phyloP scores from a whole-genome alignment of 2,329 filamentous ascomycete genomes.

The Beauveria scarabaeidicola region DNA sequence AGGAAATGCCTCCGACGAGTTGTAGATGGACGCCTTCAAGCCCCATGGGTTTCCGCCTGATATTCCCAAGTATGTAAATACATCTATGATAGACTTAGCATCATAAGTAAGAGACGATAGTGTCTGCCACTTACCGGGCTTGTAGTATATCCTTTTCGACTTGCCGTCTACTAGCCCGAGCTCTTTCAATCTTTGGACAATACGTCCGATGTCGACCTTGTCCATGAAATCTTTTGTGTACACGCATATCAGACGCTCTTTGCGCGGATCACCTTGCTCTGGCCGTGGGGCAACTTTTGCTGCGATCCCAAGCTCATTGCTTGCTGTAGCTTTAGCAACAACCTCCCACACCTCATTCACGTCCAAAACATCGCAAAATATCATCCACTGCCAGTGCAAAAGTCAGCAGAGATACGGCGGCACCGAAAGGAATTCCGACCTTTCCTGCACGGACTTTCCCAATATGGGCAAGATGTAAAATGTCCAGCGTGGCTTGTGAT shows the following conservation, averaged over 20 bases:
- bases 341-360: slow-evolving; percentile 57
- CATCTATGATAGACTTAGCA: slow-evolving; percentile 38
- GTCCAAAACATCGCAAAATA: slow-evolving; percentile 49
- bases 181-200: slow-evolving; percentile 53
- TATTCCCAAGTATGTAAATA: slow-evolving; percentile 59
- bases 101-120: not conserved
- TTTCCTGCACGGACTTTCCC: slow-evolving; percentile 58
- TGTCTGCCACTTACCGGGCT: slow-evolving; percentile 47
- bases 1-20: slow-evolving; percentile 33
- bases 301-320: slow-evolving; percentile 59
- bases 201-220: slow-evolving; percentile 56
- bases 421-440: slow-evolving; percentile 26
- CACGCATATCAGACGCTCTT: slow-evolving; percentile 58
- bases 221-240: slow-evolving; percentile 72
- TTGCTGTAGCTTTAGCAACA: slow-evolving; percentile 58
- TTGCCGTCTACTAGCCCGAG: slow-evolving; percentile 48
- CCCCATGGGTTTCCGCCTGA: slow-evolving; percentile 52
- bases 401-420: not conserved
- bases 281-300: slow-evolving; percentile 62
- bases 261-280: slow-evolving; percentile 29
- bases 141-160: slow-evolving; percentile 62
- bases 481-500: slow-evolving; percentile 40
- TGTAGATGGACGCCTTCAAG: slow-evolving; percentile 51
- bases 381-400: slow-evolving; percentile 55
- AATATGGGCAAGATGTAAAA: slow-evolving; percentile 53